A percentile compares a stretch with the other conserved stretches of the same genome.
Conservation (phyloP, 208 protist species). For the Acanthamoeba castellanii region DNA sequence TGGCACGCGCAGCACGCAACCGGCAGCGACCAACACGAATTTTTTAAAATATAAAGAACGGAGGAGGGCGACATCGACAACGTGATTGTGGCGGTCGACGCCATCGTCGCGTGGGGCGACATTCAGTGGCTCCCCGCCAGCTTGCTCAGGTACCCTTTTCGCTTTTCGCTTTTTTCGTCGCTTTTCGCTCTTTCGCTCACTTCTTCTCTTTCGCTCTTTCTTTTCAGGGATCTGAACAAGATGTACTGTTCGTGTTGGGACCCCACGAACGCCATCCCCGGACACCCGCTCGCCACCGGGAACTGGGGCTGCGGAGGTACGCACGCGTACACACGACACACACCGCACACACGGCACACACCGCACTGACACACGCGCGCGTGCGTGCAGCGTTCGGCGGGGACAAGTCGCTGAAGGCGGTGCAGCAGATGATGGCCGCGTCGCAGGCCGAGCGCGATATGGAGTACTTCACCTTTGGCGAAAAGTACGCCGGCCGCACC, state of each 20-base stretch:
- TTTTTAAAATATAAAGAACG: too few species aligned
- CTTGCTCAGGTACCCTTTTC: not conserved
- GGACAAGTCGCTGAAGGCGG: conserved; percentile 81
- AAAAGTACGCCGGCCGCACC: conserved; percentile 41
- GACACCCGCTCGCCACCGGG: conserved; percentile 14
- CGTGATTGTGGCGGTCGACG: conserved; percentile 83
- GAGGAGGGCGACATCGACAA: conserved; percentile 6
- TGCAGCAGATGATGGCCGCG: conserved; percentile 81
- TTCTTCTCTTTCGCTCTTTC: not conserved
- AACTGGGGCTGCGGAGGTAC: conserved; percentile 46
- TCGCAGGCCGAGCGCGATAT: conserved; percentile 78
- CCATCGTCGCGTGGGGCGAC: conserved; percentile 59
- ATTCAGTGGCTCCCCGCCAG: conserved; percentile 47
- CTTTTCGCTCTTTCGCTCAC: too few species aligned
- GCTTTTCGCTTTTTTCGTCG: too few species aligned
- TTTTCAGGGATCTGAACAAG: conserved; percentile 81
- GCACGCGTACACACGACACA: too few species aligned
- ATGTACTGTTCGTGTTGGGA: conserved; percentile 63
- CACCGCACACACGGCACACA: not conserved
- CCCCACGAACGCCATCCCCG: not conserved
- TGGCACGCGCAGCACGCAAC: not conserved
- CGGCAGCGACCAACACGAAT: too few species aligned
- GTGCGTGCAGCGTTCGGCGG: conserved; percentile 77
- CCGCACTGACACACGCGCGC: not conserved
- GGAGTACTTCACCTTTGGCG: conserved; percentile 82